Evolutionary conservation across 495 filamentous ascomycete species (phyloP), one percentile per base, ranked within the genome.

Genomic region (Massariosphaeria phaeospora): DNA sequence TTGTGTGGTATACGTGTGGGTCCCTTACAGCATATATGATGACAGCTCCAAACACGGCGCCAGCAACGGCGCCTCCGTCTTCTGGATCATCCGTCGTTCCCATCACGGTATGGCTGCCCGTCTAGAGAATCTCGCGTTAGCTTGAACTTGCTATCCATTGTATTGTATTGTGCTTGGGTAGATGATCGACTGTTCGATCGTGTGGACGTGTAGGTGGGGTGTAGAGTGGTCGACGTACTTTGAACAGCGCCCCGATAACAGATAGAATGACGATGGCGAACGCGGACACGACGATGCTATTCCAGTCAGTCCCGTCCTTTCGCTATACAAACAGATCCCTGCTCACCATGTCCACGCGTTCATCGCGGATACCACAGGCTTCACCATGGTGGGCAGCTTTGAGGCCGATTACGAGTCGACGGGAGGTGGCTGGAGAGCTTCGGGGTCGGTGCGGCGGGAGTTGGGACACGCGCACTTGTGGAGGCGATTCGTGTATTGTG

Each of bases 291-390:
- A 95, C 82, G 61, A 91, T 81, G 75, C 90, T 95, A 52, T 30
- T 47, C 54, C 33, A 9, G 26, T 34, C 18, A 42, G 20, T 20
- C 29, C 13, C 20, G 17, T 36, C n/a, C 27, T 30, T 20, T 18
- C 23, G 5, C 5, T n/a, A 20, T n/a, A 2, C 7, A 1, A 3
- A 30, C 29, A 10, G 17, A 33, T 33, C 5, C 7, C 6, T 15
- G 33, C 5, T 38, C 75, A 95, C 89, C 90, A 95, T 73, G 84
- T 88, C 89, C 89, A 96, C 67, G 90, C 90, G 74, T 94, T 90
- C 76, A 93, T 74, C 51, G 86, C 81, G 59, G 87, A 85, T 42
- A 96, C 86, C 66, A 96, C 74, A 48, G 90, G 90, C 83, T 95
- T 95, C 88, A 59, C 43, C 50, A 95, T 95, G 61, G 61, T 85